A percentile compares a stretch with the other conserved stretches of the same genome.
Conservation (phyloP, 306 rosid species). For the Boehmeria nivea region DNA sequence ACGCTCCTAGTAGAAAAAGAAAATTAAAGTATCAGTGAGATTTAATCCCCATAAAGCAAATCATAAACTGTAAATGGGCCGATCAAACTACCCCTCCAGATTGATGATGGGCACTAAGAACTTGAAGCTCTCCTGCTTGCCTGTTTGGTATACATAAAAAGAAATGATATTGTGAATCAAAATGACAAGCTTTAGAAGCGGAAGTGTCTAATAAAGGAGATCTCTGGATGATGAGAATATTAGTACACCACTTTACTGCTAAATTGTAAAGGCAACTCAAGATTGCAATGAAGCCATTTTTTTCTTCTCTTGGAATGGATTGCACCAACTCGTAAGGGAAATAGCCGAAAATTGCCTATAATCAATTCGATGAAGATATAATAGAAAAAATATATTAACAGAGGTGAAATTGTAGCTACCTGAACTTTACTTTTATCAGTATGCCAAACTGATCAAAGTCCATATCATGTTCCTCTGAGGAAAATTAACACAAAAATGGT, state of each 20-base stretch:
- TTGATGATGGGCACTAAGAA: constrained; percentile 91
- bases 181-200: no score
- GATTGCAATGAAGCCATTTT: not conserved
- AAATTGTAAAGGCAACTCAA: not conserved
- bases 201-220: no score
- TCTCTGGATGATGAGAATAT: not conserved
- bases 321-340: not conserved
- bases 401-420: constrained; percentile 42
- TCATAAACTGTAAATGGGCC: constrained; percentile 8
- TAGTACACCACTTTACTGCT: not conserved
- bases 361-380: not conserved
- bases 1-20: constrained; percentile 54
- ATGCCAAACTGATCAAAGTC: constrained; percentile 86
- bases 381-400: not conserved
- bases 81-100: constrained; percentile 80
- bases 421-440: constrained; percentile 91
- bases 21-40: constrained; percentile 16
- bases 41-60: constrained; percentile 1
- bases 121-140: constrained; percentile 71
- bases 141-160: constrained; percentile 32
- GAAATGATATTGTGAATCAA: not conserved
- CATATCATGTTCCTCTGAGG: constrained; percentile 80
- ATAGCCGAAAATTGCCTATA: not conserved
- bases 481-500: constrained; percentile 21
- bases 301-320: not conserved